Conservation (phyloP, 352 stramenopile species). For the Pythium phragmitis region DNA sequence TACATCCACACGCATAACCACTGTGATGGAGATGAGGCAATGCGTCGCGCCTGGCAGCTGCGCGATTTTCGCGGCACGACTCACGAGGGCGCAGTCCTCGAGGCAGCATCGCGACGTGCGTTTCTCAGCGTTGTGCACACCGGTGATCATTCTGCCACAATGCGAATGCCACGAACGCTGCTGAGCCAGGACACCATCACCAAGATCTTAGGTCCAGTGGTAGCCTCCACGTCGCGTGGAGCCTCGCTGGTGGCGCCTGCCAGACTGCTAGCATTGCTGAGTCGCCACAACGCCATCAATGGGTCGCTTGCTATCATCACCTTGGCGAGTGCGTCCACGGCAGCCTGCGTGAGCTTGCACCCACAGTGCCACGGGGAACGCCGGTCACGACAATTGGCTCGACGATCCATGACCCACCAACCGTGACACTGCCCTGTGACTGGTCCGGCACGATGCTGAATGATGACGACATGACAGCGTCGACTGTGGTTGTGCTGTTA, state of each 20-base stretch:
- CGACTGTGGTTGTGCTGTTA: conserved; percentile 11
- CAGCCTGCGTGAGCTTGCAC: not conserved
- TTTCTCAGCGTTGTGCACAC: conserved; percentile 2
- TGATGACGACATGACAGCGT: not conserved
- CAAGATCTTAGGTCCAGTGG: conserved; percentile 1
- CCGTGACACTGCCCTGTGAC: conserved; percentile 2
- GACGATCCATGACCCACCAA: not conserved
- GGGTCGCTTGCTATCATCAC: not conserved
- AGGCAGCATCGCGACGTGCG: not conserved
- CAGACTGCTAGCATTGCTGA: not conserved
- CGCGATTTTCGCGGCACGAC: not conserved
- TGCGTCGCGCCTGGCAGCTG: not conserved
- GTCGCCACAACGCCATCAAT: not conserved
- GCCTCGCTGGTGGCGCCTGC: not conserved
- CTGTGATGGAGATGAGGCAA: not conserved
- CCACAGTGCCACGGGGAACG: not conserved
- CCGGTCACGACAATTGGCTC: not conserved
- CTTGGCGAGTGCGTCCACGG: conserved; percentile 5
- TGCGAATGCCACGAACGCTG: not conserved
- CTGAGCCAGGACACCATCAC: not conserved
- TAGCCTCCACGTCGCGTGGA: not conserved
- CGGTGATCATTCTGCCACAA: not conserved
- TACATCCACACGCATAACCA: conserved; percentile 1
- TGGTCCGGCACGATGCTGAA: conserved; percentile 2
- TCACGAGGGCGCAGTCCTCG: not conserved